Conservation (phyloP, 306 rosid genomes). For the Trifolium pratense region DNA sequence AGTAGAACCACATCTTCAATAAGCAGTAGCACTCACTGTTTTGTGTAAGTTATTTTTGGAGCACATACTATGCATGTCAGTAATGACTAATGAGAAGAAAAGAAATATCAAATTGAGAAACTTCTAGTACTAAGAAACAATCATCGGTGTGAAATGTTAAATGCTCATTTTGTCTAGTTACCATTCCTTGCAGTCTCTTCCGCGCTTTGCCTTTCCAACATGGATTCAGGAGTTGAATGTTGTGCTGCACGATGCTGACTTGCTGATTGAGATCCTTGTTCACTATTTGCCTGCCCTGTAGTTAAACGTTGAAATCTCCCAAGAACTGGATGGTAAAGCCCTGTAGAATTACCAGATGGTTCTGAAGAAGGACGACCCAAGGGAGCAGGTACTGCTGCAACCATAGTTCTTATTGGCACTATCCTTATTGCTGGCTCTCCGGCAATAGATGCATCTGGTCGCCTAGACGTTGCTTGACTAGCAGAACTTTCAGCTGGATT, state of each 20-base stretch:
- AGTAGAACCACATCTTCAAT: constrained; percentile 24
- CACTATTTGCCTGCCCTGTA: constrained; percentile 63
- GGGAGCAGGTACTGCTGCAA: constrained; percentile 75
- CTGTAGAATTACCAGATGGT: constrained; percentile 75
- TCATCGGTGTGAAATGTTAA: constrained; percentile 24
- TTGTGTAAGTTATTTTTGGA: constrained; percentile 10
- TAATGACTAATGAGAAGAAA: not conserved
- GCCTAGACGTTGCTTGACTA: constrained; percentile 63
- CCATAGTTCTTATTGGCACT: constrained; percentile 88
- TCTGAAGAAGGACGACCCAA: constrained; percentile 69
- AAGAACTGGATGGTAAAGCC: constrained; percentile 81
- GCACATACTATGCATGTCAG: constrained; percentile 21
- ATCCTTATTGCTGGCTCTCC: constrained; percentile 80
- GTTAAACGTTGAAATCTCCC: constrained; percentile 79
- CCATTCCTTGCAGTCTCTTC: constrained; percentile 77
- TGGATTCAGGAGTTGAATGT: constrained; percentile 50
- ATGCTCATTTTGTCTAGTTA: constrained; percentile 43
- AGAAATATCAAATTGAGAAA: constrained; percentile 32
- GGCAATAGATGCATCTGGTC: constrained; percentile 56
- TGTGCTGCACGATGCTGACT: constrained; percentile 57
- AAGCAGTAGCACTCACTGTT: not conserved
- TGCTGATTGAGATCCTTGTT: constrained; percentile 62
- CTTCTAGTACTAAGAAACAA: constrained; percentile 27
- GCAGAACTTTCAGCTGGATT: constrained; percentile 64
- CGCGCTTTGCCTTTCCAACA: constrained; percentile 52